These are phyloP conservation scores for Candida pini DNA, from an alignment of 805 yeast genomes.

Conservation along the genomic window DNA sequence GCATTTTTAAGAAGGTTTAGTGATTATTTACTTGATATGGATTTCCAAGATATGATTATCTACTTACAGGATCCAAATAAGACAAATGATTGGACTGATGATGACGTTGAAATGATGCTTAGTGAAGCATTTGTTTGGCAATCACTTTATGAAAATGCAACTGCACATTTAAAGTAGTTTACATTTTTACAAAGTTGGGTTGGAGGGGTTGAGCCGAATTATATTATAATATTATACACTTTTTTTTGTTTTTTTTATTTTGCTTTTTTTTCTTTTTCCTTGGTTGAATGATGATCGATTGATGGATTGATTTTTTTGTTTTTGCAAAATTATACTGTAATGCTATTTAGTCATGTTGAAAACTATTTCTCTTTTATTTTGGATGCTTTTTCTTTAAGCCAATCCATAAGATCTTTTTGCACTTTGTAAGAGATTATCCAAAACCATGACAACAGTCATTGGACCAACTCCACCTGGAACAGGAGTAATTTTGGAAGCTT, in stretches of 20 bases:
- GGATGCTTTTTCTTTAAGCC: too few relatives aligned
- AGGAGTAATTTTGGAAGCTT: conserved; percentile 77
- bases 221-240: background rate
- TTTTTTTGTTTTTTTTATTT: background rate
- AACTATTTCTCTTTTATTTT: background rate
- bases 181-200: too few relatives aligned
- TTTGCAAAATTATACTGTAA: too few relatives aligned
- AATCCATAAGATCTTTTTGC: conserved; percentile 38
- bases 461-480: conserved; percentile 99
- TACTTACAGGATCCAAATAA: conserved; percentile 82
- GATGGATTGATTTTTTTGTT: too few relatives aligned
- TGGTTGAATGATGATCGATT: too few relatives aligned
- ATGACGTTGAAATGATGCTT: conserved; percentile 83
- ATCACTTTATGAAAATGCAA: conserved; percentile 80
- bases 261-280: too few relatives aligned
- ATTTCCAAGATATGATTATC: conserved; percentile 90
- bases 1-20: conserved; percentile 91
- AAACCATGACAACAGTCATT: conserved; percentile 96
- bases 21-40: conserved; percentile 70
- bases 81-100: conserved; percentile 77
- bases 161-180: conserved; percentile 78
- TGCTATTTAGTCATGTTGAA: too few relatives aligned
- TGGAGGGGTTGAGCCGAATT: too few relatives aligned
- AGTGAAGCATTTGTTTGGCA: conserved; percentile 99
- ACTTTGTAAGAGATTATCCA: conserved; percentile 75